Evolutionary conservation across 179 eudicot species (phyloP), one percentile per base, ranked within the genome.

Genomic region (Spergularia azorica): DNA sequence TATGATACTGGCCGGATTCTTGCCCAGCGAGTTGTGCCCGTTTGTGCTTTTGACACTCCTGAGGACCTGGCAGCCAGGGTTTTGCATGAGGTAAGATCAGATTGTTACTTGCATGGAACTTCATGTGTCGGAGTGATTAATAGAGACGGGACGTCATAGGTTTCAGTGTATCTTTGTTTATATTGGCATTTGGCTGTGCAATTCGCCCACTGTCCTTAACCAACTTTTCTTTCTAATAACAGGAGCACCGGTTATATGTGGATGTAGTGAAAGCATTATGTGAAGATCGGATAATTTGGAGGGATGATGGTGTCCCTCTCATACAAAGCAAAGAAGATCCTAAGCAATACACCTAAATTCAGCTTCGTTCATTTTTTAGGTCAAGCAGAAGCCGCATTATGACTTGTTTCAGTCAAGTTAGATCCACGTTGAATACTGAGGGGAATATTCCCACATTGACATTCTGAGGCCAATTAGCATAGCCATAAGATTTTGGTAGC

Each of bases 261-360:
- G 93, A 94, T 67, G 94, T 87, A 65, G 94, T 84, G 17, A 83
- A 85, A 20, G 93, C 97, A 61, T 73, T 94, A 70, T 92, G 98
- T 57, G 93, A 88, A 79, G 98, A 88, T 36, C 86, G 92, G 43
- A 77, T 95, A 68, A 79, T 86, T 20, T 95, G 94, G 96, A 89
- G 98, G 79, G 89, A 87, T 74, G 98, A 92, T 76, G 97, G 95
- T n/a, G 95, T 95, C 50, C 98, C 96, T 13, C 82, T 92, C 41
- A 89, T 95, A 74, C 88, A 36, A 81, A 85, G 86, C 86, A 87
- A 81, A 84, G 91, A 88, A 77, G 84, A 92, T 62, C 95, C 95
- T 15, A 67, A 81, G 12, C 62, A 78, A 0, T 90, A 76, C 80
- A 72, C 73, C 76, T 92, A 87, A 61, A 8, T 20, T 20, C 26